Percentiles rank a stretch among this genome's conserved stretches.
phyloP scores from a whole-genome alignment of 441 rosid genomes.

The Euphorbia celastroides region DNA sequence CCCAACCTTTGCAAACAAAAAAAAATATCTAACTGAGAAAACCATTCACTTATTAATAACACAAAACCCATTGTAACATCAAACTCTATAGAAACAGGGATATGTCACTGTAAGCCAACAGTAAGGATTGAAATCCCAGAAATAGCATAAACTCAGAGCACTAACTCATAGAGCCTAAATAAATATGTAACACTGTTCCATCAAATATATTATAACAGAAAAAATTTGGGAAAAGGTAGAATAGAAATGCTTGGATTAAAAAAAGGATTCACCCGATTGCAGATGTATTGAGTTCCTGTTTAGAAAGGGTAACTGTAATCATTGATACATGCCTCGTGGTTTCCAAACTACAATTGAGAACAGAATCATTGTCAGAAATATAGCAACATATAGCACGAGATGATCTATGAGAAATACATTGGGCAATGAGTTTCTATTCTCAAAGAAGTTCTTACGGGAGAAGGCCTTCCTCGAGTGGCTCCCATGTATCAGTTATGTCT shows the following conservation, averaged over 20 bases:
- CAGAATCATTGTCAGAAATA: not conserved
- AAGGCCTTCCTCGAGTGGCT: constrained; percentile 97
- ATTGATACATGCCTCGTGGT: constrained; percentile 94
- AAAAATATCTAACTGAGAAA: not conserved
- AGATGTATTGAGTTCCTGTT: constrained; percentile 57
- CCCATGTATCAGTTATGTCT: constrained; percentile 93
- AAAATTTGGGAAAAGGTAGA: not conserved
- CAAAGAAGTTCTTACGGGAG: constrained; percentile 64
- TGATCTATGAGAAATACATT: too few relatives aligned
- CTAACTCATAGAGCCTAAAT: not conserved
- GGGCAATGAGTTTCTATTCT: too few relatives aligned
- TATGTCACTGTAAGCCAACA: not conserved
- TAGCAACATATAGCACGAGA: too few relatives aligned
- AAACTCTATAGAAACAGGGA: not conserved
- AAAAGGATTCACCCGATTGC: constrained; percentile 77
- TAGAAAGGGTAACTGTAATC: constrained; percentile 80
- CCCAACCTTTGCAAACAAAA: not conserved
- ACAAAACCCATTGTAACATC: not conserved
- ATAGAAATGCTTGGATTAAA: not conserved
- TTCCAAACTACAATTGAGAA: constrained; percentile 41
- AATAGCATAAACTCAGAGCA: not conserved
- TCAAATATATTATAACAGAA: not conserved
- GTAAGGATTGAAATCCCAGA: not conserved
- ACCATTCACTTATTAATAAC: not conserved
- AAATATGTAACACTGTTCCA: not conserved